Conservation (phyloP, 345 rosid species). For the Eucalyptus victrix region DNA sequence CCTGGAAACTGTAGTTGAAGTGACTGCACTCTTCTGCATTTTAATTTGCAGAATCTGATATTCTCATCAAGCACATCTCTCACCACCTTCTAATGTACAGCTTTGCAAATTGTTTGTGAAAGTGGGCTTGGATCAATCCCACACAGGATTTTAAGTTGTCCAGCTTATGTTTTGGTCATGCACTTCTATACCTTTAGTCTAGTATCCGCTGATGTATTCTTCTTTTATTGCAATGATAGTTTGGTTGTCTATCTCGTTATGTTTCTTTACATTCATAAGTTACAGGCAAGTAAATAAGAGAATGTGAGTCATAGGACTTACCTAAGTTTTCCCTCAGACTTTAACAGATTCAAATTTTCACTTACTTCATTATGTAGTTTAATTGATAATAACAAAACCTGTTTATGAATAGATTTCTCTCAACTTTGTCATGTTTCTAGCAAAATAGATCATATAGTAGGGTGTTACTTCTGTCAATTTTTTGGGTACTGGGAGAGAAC, state of each 20-base stretch:
- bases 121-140: background rate
- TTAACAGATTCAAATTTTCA: background rate
- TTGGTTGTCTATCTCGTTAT: background rate
- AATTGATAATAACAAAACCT: background rate
- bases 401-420: background rate
- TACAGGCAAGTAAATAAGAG: background rate
- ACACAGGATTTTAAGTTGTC: background rate
- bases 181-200: background rate
- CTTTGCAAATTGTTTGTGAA: background rate
- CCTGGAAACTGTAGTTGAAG: background rate
- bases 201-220: background rate
- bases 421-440: background rate
- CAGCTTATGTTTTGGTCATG: background rate
- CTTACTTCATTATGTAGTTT: background rate
- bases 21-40: background rate
- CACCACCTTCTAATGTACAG: background rate
- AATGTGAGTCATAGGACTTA: background rate
- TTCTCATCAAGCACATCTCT: background rate
- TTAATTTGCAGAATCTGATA: background rate
- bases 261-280: background rate
- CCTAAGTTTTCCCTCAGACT: background rate
- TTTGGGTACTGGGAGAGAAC: background rate
- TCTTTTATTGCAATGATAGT: background rate
- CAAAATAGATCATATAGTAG: background rate
- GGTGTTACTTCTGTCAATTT: background rate